Conservation (phyloP, 2,329 filamentous ascomycete species). For the Clonostachys sp. region DNA sequence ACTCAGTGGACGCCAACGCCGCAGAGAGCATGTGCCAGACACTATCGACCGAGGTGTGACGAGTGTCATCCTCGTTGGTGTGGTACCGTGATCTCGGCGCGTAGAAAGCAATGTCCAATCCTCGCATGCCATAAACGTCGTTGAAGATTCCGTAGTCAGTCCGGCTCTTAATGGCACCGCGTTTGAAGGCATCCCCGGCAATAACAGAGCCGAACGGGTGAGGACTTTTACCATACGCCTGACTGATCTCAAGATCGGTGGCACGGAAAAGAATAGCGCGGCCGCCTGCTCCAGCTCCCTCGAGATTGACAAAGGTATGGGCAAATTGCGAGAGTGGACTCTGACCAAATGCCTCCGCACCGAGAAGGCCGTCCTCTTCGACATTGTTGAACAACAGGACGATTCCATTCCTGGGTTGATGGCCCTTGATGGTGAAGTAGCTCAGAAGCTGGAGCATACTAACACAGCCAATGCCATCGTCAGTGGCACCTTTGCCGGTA, state of each 20-base stretch:
- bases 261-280: conserved; percentile 82
- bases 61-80: conserved; percentile 80
- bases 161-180: conserved; percentile 73
- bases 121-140: conserved; percentile 72
- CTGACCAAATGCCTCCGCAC: conserved; percentile 78
- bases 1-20: conserved; percentile 68
- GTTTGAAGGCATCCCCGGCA: conserved; percentile 77
- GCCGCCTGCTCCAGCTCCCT: conserved; percentile 90
- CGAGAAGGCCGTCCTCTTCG: conserved; percentile 89
- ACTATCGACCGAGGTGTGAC: conserved; percentile 65
- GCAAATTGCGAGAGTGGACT: conserved; percentile 77
- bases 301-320: conserved; percentile 88
- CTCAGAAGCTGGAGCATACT: conserved; percentile 79
- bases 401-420: conserved; percentile 74
- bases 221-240: conserved; percentile 65
- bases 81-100: conserved; percentile 84
- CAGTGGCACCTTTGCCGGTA: conserved; percentile 88
- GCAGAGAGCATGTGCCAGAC: conserved; percentile 96
- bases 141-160: conserved; percentile 89
- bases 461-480: conserved; percentile 89
- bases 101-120: conserved; percentile 90
- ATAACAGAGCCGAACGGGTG: conserved; percentile 83
- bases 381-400: conserved; percentile 90
- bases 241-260: conserved; percentile 81
- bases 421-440: conserved; percentile 71